phyloP scores from a whole-genome alignment of 2,329 filamentous ascomycete genomes.

The Cordyceps fumosorosea region DNA sequence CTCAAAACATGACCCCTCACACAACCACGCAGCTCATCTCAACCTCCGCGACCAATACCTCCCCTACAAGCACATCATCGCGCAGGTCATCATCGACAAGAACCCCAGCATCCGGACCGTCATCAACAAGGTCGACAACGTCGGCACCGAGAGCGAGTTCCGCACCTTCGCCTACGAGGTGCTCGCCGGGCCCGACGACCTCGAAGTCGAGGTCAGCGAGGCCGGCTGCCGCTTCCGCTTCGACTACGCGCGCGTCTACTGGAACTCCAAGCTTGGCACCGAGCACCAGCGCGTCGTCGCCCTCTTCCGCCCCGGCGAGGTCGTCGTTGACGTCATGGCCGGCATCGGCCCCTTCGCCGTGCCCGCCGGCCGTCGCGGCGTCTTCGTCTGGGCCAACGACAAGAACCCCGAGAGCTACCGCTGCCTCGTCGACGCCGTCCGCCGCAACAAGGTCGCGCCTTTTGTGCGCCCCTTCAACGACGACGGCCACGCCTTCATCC shows the following conservation, averaged over 20 bases:
- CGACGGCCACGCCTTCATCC: constrained; percentile 79
- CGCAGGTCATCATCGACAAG: constrained; percentile 82
- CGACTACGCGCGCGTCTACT: constrained; percentile 95
- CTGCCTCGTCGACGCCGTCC: constrained; percentile 63
- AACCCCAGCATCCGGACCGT: constrained; percentile 76
- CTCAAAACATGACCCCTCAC: constrained; percentile 4
- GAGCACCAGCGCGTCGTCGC: constrained; percentile 78
- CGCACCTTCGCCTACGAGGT: constrained; percentile 92
- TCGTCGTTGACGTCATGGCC: constrained; percentile 94
- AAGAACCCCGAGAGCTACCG: constrained; percentile 85
- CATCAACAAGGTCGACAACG: constrained; percentile 90
- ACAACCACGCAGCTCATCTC: constrained; percentile 59
- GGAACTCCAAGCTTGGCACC: constrained; percentile 86
- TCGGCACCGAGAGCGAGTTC: constrained; percentile 78
- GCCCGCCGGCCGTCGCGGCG: constrained; percentile 79
- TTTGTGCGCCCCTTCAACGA: constrained; percentile 76
- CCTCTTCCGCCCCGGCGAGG: constrained; percentile 75
- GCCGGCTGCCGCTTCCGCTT: constrained; percentile 83
- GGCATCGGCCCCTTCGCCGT: constrained; percentile 93
- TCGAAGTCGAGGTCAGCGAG: constrained; percentile 78
- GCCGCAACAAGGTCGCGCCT: constrained; percentile 67
- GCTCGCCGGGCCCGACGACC: constrained; percentile 70
- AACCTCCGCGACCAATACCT: constrained; percentile 80
- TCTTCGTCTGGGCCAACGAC: constrained; percentile 96
- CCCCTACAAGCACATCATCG: constrained; percentile 81